Conservation (phyloP, 345 rosid genomes). For the Raphanus sativus region DNA sequence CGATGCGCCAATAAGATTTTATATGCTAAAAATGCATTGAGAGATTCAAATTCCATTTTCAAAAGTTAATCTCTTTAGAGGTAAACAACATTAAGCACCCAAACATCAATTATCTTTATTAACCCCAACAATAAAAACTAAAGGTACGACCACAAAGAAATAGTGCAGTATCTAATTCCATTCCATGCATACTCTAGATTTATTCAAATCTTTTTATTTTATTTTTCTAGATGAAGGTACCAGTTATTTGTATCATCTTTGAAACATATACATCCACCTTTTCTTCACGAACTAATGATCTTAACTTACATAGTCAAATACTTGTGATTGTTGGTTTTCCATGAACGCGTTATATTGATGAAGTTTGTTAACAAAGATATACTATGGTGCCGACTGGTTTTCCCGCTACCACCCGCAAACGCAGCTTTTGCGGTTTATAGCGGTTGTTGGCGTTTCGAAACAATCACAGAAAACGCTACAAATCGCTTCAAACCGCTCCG, state of each 20-base stretch:
- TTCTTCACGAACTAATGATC: too few species aligned
- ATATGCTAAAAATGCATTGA: neutral
- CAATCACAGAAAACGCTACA: too few species aligned
- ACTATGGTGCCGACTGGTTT: too few species aligned
- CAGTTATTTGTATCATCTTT: neutral
- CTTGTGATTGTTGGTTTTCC: too few species aligned
- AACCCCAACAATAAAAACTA: neutral
- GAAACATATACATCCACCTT: too few species aligned
- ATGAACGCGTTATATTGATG: too few species aligned
- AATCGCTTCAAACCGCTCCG: too few species aligned
- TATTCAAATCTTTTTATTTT: neutral
- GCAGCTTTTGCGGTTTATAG: too few species aligned
- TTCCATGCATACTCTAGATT: conserved; percentile 8
- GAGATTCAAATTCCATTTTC: neutral
- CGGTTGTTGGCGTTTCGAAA: too few species aligned
- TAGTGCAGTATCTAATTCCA: conserved; percentile 27
- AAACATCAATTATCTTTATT: neutral
- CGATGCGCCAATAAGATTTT: conserved; percentile 7
- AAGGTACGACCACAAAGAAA: conserved; percentile 21
- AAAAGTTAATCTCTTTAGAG: neutral
- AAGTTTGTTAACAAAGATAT: too few species aligned
- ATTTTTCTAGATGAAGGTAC: neutral
- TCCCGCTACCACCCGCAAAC: too few species aligned
- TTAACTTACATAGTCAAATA: too few species aligned
- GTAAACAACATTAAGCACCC: conserved; percentile 25